Conservation (phyloP, 1,284 basidiomycete genomes). For the Cryptococcus maquisensis region DNA sequence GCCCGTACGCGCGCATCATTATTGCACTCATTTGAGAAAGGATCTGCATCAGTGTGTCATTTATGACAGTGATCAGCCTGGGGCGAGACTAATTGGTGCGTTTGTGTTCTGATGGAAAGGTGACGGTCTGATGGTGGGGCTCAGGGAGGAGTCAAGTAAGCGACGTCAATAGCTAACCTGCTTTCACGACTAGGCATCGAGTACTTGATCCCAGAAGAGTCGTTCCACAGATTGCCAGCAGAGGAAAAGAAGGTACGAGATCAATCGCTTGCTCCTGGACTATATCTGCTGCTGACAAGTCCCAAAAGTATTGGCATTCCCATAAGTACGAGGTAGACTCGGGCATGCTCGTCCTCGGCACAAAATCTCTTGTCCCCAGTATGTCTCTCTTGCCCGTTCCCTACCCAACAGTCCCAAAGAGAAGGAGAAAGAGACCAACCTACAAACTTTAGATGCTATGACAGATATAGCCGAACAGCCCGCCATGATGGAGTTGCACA, state of each 20-base stretch:
- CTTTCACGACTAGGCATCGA: conserved; percentile 46
- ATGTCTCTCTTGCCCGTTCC: conserved; percentile 9
- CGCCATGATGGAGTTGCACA: conserved; percentile 54
- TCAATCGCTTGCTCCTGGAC: background rate
- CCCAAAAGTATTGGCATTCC: conserved; percentile 36
- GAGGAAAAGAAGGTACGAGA: conserved; percentile 39
- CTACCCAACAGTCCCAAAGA: too few relatives aligned
- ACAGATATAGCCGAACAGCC: conserved; percentile 51
- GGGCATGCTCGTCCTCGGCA: conserved; percentile 52
- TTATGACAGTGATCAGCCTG: conserved; percentile 43
- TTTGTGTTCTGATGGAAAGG: background rate
- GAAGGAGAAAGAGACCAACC: too few relatives aligned
- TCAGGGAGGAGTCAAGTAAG: background rate
- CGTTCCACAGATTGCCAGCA: conserved; percentile 36
- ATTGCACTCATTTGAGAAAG: conserved; percentile 47
- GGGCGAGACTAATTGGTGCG: conserved; percentile 43
- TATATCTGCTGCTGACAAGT: background rate
- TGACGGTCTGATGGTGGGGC: background rate
- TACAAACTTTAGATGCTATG: conserved; percentile 17
- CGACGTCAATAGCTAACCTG: too few relatives aligned
- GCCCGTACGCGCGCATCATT: conserved; percentile 52
- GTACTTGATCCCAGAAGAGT: conserved; percentile 46
- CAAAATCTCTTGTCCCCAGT: conserved; percentile 51
- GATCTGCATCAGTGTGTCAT: conserved; percentile 46
- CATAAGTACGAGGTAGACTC: conserved; percentile 52